Base-by-base conservation (phyloP, 2,329 filamentous ascomycete species). In the Scytalidium sp. region DNA sequence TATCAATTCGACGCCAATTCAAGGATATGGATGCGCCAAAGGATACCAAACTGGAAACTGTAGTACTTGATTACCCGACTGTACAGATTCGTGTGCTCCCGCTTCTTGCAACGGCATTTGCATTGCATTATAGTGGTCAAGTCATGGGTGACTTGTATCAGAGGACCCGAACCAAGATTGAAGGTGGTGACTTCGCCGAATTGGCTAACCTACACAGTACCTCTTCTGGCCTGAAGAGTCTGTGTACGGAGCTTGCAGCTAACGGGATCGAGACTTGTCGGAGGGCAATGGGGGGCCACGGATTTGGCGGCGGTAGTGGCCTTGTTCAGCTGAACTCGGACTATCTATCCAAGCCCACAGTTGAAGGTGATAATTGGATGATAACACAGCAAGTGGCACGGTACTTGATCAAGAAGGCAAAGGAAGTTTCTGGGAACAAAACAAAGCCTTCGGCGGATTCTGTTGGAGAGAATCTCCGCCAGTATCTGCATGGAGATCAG, bases 301-400 rank as follows among this genome's bases (percentile, higher is more conserved):
- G 76, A 1, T 80, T 78, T 54, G 74, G 75, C 3, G 75, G 74
- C 17, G 73, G 71, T 1, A 78, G 74, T 57, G 76, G 76, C 2
- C 68, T 79, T 25, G 73, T 79, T 10, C 73, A 76, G 23, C 63
- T 78, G 32, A 77, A 79, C 55, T 67, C 70, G 13, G 74, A 76
- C 50, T 77, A 78, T 46, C 64, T 77, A 4, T 72, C 75, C 2
- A 79, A 79, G 58, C 75, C 75, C 1, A 80, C 76, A 0, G 77
- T 80, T 2, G 76, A 80, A 54, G 76, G 77, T 2, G 76, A 79
- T 57, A 80, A 80, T 49, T 79, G 75, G 74, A 79, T 79, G 75
- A 79, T 80, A 39, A 78, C 74, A 0, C 75, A 79, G 51, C 76
- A 80, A 60, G 73, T 74, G 3, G 73, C 73, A 0, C 67, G 69